Evolutionary conservation across 331 rosid species (phyloP).

Genomic region (Malus hybrid): DNA sequence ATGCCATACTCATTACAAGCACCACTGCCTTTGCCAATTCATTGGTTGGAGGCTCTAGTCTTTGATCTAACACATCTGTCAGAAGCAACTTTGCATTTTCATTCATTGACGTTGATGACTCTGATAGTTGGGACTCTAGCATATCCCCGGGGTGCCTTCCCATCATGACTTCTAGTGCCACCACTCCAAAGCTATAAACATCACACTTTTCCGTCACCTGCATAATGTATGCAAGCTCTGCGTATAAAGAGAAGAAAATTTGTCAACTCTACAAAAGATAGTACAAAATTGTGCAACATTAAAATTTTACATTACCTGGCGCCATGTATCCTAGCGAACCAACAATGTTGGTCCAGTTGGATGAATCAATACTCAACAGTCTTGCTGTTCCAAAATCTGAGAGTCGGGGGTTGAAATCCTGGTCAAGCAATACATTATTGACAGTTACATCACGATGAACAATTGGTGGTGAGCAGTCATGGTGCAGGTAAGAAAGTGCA

Average conservation of each 20-base stretch:
- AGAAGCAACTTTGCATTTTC: too few relatives aligned
- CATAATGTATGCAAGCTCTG: background rate
- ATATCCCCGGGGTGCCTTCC: background rate
- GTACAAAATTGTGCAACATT: too few relatives aligned
- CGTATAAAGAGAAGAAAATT: background rate
- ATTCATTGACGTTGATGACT: too few relatives aligned
- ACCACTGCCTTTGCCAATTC: background rate
- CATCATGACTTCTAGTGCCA: too few relatives aligned
- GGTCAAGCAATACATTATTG: background rate
- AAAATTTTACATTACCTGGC: too few relatives aligned
- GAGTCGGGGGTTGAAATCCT: background rate
- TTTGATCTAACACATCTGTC: too few relatives aligned
- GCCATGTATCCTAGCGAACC: too few relatives aligned
- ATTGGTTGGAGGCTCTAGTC: background rate
- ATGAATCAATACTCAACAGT: too few relatives aligned
- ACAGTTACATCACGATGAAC: constrained; percentile 52
- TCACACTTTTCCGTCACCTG: background rate
- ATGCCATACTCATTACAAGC: background rate
- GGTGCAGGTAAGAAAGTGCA: constrained; percentile 54
- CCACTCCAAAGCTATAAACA: background rate
- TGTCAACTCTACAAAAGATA: too few relatives aligned
- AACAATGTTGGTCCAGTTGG: too few relatives aligned
- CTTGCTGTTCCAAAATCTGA: too few relatives aligned
- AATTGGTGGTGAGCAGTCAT: constrained; percentile 44
- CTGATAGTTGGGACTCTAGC: background rate